Base-by-base conservation (phyloP, 2,329 filamentous ascomycete species). In the Bertia moriformis region DNA sequence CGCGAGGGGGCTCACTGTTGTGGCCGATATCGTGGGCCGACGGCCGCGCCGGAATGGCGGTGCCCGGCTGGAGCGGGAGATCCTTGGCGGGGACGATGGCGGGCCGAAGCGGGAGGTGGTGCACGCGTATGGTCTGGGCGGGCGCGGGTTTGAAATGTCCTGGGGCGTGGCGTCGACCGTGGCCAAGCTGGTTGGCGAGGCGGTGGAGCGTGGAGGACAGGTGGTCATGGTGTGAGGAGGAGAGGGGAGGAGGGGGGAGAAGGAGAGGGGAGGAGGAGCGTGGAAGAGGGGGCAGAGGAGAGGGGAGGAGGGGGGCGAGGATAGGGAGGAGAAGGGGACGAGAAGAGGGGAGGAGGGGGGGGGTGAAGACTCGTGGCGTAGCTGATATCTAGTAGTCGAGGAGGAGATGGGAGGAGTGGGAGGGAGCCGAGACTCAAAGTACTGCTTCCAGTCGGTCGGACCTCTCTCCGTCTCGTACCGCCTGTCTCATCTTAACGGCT, bases 111-210 rank as follows among this genome's bases (percentile, higher is more conserved):
- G 43, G 36, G 47, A 43, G 18, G 48, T 68, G 19, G 57, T 75
- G 3, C 71, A 76, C 51, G 71, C 68, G 0, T 78, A 78, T 48
- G 73, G 73, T 1, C 63, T 71, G 15, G 73, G 71, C 3, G 73
- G 73, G 3, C 60, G 73, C n/a, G 73, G 73, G 0, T 77, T 65
- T 46, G 73, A 78, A 53, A 45, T 77, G 4, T 74, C 71, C 14
- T 73, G 71, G 69, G 73, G 73, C 0, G 62, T 77, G 4, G 73
- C 71, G 0, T 61, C 61, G 37, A 66, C 65, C 38, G 67, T 72
- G 7, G 51, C 56, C 2, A 48, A 49, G 15, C 47, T 71, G 44
- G 57, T 69, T 42, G 52, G 48, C 38, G 45, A 41, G 39, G 37
- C 24, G 12, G 24, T 29, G 12, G n/a, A n/a, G n/a, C n/a, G n/a